Percentiles rank a stretch among this genome's conserved stretches.
These are phyloP conservation scores for Sonneratia caseolaris DNA, from an alignment of 345 rosid genomes.

Conservation along the genomic window DNA sequence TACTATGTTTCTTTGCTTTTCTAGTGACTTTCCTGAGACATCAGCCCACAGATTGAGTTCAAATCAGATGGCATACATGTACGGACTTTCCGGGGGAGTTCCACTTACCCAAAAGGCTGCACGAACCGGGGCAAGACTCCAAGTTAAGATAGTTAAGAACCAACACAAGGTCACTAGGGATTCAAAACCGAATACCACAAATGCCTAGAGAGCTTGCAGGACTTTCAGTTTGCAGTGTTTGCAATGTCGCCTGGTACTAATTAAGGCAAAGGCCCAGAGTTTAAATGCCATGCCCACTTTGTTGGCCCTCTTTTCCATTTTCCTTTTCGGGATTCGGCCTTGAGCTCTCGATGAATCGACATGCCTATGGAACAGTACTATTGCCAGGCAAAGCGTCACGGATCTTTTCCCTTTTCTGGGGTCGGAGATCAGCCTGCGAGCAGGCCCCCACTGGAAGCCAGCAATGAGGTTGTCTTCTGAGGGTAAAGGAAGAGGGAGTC, in stretches of 20 bases:
- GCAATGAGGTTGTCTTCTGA: conserved; percentile 6
- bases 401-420: background rate
- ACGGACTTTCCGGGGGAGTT: no score
- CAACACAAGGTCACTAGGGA: background rate
- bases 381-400: background rate
- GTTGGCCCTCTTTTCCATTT: background rate
- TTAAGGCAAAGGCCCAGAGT: background rate
- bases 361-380: background rate
- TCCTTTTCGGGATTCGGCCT: background rate
- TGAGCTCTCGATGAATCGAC: background rate
- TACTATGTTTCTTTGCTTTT: no score
- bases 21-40: no score
- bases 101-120: no score
- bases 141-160: no score
- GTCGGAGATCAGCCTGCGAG: conserved; percentile 16
- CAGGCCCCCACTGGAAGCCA: conserved; percentile 44
- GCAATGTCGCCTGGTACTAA: background rate
- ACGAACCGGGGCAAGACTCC: no score
- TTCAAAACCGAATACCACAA: background rate
- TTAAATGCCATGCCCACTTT: background rate
- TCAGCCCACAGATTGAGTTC: no score
- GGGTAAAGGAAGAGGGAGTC: background rate
- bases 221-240: no score
- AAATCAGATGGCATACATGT: no score
- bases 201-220: background rate